Percentiles rank a stretch among this genome's conserved stretches.
Conservation (phyloP, 169 alveolate genomes). For the Theileria equi region DNA sequence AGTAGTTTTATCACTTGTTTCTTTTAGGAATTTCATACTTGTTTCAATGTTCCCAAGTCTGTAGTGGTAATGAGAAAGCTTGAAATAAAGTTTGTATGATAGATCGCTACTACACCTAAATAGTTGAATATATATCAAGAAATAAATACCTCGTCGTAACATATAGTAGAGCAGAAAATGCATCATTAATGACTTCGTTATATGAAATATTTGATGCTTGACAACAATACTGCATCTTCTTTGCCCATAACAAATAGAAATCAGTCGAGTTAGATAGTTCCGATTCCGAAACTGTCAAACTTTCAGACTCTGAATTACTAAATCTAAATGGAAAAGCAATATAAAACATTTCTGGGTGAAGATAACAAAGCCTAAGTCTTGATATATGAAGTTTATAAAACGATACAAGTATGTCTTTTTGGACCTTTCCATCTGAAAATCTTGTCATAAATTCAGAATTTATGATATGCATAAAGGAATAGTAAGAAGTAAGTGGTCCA, state of each 20-base stretch:
- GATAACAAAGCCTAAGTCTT: constrained; percentile 21
- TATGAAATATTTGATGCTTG: background rate
- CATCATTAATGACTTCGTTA: background rate
- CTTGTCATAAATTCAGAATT: background rate
- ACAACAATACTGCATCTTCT: background rate
- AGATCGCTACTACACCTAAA: constrained; percentile 18
- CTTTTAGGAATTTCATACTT: background rate
- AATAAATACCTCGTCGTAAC: background rate
- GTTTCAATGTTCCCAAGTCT: background rate
- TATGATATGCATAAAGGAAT: background rate
- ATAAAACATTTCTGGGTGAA: constrained; percentile 1
- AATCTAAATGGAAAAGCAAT: constrained; percentile 8
- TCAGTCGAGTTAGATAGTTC: background rate
- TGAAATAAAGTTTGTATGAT: constrained; percentile 6
- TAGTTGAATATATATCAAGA: background rate
- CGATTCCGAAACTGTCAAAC: background rate
- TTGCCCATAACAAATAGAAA: too few species aligned
- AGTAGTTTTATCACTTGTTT: background rate
- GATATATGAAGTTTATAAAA: constrained; percentile 13
- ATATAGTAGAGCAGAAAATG: background rate
- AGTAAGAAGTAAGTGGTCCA: too few species aligned
- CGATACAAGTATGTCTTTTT: constrained; percentile 5
- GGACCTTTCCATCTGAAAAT: background rate
- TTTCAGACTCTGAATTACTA: background rate
- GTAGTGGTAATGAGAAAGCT: constrained; percentile 14